Percentiles rank a stretch among this genome's conserved stretches.
Evolutionary conservation across 75 land plant species (phyloP).

Genomic region (Cryptomeria japonica): DNA sequence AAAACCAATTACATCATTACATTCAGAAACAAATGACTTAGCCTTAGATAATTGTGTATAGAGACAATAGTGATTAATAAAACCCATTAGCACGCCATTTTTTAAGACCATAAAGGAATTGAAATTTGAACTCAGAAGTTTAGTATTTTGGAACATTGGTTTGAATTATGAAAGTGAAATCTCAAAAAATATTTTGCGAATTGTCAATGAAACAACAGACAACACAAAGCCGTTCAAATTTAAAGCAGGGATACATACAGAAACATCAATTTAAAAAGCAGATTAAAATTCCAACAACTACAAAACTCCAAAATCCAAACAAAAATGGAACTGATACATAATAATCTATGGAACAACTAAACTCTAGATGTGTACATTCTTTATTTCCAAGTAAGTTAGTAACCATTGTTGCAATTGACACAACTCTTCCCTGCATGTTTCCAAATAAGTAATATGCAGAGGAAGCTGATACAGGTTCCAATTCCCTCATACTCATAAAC

Average conservation of each 20-base stretch:
- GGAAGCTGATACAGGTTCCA: background rate
- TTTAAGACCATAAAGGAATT: background rate
- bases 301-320: background rate
- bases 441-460: background rate
- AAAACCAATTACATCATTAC: constrained; percentile 6
- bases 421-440: too few relatives aligned
- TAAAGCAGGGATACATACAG: background rate
- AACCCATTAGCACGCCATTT: background rate
- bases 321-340: background rate
- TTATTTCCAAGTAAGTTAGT: background rate
- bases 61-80: background rate
- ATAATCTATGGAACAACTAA: background rate
- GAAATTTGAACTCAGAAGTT: background rate
- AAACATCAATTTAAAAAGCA: background rate
- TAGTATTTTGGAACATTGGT: background rate
- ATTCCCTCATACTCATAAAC: background rate
- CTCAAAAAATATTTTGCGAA: background rate
- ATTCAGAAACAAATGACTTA: background rate
- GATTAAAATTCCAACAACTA: background rate
- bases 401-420: background rate
- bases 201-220: background rate
- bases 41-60: background rate
- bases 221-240: background rate
- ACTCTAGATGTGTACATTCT: background rate
- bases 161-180: background rate